Evolutionary conservation across 1,284 basidiomycete genomes (phyloP).

Genomic region (Vanrija sp.): DNA sequence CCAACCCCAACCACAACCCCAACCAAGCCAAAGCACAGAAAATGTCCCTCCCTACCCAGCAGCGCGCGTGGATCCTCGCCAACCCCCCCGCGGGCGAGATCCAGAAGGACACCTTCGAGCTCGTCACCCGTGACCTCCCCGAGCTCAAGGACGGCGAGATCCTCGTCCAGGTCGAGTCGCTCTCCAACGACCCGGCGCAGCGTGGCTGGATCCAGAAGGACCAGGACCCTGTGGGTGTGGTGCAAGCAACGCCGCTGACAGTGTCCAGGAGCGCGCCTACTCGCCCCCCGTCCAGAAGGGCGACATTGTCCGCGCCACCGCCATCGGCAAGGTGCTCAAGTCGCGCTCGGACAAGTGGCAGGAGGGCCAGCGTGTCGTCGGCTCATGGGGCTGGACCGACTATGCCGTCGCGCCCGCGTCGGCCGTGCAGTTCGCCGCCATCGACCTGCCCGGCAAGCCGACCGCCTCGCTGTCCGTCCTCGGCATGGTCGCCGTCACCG

Average conservation of each 20-base stretch:
- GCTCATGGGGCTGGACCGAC: constrained; percentile 32
- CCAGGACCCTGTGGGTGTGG: constrained; percentile 18
- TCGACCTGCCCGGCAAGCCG: constrained; percentile 12
- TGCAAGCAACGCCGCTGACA: neutral
- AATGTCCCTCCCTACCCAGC: constrained; percentile 19
- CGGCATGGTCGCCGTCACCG: constrained; percentile 38
- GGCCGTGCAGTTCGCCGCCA: constrained; percentile 1
- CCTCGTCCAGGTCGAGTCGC: constrained; percentile 27
- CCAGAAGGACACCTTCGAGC: constrained; percentile 27
- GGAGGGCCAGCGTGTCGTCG: constrained; percentile 29
- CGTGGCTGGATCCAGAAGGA: constrained; percentile 33
- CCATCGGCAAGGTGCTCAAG: constrained; percentile 25
- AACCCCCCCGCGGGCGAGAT: constrained; percentile 27
- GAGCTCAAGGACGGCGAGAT: constrained; percentile 34
- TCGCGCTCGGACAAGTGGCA: constrained; percentile 25
- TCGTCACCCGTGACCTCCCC: constrained; percentile 22
- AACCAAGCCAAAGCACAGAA: neutral
- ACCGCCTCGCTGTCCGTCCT: constrained; percentile 29
- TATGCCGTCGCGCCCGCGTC: constrained; percentile 24
- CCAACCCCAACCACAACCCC: too few species aligned
- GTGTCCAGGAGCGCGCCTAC: constrained; percentile 21
- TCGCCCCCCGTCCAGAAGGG: constrained; percentile 24
- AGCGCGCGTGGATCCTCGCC: constrained; percentile 27
- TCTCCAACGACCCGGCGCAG: constrained; percentile 43
- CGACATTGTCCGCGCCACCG: constrained; percentile 20